Evolutionary conservation across 805 yeast genomes (phyloP).

Genomic region (Starmera caribaea): DNA sequence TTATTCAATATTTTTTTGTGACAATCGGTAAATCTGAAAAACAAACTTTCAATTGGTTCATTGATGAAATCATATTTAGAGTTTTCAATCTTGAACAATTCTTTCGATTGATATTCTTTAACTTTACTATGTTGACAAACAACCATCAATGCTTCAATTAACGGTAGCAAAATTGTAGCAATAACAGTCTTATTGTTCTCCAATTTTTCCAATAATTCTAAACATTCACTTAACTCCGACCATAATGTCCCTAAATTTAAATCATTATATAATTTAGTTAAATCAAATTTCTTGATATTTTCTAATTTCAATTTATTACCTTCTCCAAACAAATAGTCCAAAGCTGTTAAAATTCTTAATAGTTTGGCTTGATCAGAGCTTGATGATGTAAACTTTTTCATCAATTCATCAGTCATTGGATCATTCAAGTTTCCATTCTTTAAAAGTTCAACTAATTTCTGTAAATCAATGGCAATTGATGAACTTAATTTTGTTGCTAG

Average conservation of each 20-base stretch:
- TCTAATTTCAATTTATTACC: conserved; percentile 14
- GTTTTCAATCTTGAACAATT: conserved; percentile 49
- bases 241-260: conserved; percentile 72
- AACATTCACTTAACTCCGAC: conserved; percentile 73
- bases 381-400: conserved; percentile 64
- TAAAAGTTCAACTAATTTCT: conserved; percentile 37
- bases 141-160: conserved; percentile 89
- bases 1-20: conserved; percentile 82
- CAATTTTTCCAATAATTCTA: conserved; percentile 47
- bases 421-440: conserved; percentile 25
- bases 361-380: conserved; percentile 84
- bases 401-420: conserved; percentile 42
- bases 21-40: conserved; percentile 80
- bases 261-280: conserved; percentile 53
- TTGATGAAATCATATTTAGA: conserved; percentile 55
- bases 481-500: conserved; percentile 54
- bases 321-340: conserved; percentile 63
- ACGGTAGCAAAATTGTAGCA: conserved; percentile 74
- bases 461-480: conserved; percentile 44
- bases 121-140: conserved; percentile 83
- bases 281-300: conserved; percentile 25
- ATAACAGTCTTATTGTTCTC: conserved; percentile 47
- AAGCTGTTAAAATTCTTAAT: conserved; percentile 76
- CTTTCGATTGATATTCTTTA: conserved; percentile 45
- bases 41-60: conserved; percentile 69